These are phyloP conservation scores for Epichloe gansuensis DNA, from an alignment of 2,329 filamentous ascomycete genomes.

Conservation along the genomic window DNA sequence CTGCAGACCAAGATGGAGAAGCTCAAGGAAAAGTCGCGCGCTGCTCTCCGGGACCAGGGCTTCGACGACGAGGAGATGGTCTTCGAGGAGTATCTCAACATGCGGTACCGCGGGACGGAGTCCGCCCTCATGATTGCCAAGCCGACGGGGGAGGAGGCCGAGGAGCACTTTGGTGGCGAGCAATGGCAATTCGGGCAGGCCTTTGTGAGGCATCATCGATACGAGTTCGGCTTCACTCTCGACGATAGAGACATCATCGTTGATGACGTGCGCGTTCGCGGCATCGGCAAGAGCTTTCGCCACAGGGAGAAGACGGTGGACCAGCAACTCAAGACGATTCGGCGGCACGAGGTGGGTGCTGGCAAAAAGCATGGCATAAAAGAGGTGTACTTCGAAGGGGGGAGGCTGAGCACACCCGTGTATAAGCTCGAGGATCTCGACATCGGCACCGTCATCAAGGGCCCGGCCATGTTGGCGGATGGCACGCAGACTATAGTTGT, in stretches of 20 bases:
- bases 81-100: slow-evolving; percentile 88
- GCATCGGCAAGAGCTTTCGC: slow-evolving; percentile 79
- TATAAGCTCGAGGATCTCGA: slow-evolving; percentile 67
- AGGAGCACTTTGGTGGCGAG: slow-evolving; percentile 46
- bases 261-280: slow-evolving; percentile 77
- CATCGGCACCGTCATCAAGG: slow-evolving; percentile 59
- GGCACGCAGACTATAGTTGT: slow-evolving; percentile 88
- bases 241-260: slow-evolving; percentile 76
- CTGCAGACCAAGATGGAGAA: slow-evolving; percentile 64
- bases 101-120: slow-evolving; percentile 83
- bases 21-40: slow-evolving; percentile 61
- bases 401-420: slow-evolving; percentile 63
- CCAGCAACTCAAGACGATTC: slow-evolving; percentile 62
- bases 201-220: slow-evolving; percentile 76
- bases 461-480: slow-evolving; percentile 78
- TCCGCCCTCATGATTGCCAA: slow-evolving; percentile 83
- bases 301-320: slow-evolving; percentile 72
- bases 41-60: slow-evolving; percentile 60
- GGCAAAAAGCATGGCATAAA: slow-evolving; percentile 52
- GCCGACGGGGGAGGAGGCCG: slow-evolving; percentile 50
- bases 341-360: slow-evolving; percentile 40
- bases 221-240: slow-evolving; percentile 86
- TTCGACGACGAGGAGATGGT: slow-evolving; percentile 62
- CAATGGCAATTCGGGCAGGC: slow-evolving; percentile 75
- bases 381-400: slow-evolving; percentile 74